Evolutionary conservation across 352 stramenopile species (phyloP).

Genomic region (Pythium volutum): DNA sequence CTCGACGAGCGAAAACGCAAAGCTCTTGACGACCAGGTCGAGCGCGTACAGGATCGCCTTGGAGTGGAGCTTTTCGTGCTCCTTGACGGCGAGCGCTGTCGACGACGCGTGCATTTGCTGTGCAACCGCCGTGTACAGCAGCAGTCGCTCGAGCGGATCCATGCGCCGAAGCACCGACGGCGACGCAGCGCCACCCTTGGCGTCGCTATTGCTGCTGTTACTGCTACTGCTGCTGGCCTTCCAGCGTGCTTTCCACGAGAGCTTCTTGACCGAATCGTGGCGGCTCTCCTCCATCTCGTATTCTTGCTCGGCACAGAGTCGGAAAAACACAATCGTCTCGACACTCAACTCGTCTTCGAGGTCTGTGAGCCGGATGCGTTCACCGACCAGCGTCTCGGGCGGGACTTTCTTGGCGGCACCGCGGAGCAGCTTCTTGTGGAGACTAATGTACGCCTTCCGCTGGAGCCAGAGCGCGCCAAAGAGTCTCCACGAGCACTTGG

Average conservation of each 20-base stretch:
- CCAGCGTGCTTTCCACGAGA: constrained; percentile 71
- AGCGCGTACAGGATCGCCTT: constrained; percentile 65
- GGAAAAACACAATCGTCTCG: constrained; percentile 81
- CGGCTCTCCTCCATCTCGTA: constrained; percentile 63
- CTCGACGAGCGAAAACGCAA: constrained; percentile 40
- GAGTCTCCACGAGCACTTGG: constrained; percentile 52
- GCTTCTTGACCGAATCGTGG: constrained; percentile 62
- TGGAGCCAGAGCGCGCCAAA: constrained; percentile 55
- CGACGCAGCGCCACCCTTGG: constrained; percentile 4
- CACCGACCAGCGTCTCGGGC: constrained; percentile 40
- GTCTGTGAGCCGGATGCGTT: constrained; percentile 47
- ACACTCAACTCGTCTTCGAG: constrained; percentile 75
- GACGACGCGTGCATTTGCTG: constrained; percentile 66
- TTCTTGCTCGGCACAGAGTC: constrained; percentile 61
- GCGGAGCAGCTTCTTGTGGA: constrained; percentile 69
- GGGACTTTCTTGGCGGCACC: constrained; percentile 55
- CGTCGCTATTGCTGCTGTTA: constrained; percentile 4
- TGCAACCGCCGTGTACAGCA: constrained; percentile 51
- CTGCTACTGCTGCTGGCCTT: constrained; percentile 26
- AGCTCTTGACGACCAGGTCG: constrained; percentile 61
- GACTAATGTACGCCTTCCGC: constrained; percentile 69
- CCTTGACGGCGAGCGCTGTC: constrained; percentile 37
- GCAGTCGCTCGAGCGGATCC: constrained; percentile 44
- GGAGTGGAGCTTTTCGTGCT: constrained; percentile 41
- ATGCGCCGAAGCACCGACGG: constrained; percentile 24